Evolutionary conservation across 108 stramenopile species (phyloP).

Genomic region (Skeletonema potamos): DNA sequence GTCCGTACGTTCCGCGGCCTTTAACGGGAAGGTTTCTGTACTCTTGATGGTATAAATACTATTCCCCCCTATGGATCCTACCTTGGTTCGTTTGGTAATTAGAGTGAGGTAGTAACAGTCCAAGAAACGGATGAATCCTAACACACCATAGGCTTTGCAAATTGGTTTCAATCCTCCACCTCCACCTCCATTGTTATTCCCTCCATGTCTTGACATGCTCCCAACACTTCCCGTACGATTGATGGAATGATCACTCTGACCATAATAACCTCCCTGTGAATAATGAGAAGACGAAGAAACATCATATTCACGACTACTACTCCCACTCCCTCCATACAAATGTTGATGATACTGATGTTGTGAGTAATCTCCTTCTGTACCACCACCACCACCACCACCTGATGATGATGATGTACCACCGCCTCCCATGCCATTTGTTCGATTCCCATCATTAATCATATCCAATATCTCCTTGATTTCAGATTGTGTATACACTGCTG

Average conservation of each 20-base stretch:
- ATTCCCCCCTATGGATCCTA: slow-evolving; percentile 95
- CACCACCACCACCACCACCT: background rate
- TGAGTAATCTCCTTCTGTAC: slow-evolving; percentile 11
- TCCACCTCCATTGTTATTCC: background rate
- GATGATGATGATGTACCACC: slow-evolving; percentile 11
- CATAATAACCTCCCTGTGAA: background rate
- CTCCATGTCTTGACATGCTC: background rate
- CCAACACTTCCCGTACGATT: background rate
- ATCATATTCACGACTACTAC: slow-evolving; percentile 3
- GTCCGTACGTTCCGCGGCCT: slow-evolving; percentile 67
- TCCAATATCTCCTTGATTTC: slow-evolving; percentile 87
- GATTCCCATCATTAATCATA: slow-evolving; percentile 88
- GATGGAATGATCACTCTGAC: slow-evolving; percentile 1
- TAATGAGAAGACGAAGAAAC: background rate
- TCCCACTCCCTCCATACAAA: background rate
- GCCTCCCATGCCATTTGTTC: slow-evolving; percentile 13
- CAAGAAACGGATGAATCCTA: slow-evolving; percentile 93
- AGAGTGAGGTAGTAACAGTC: slow-evolving; percentile 98
- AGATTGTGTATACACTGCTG: slow-evolving; percentile 68
- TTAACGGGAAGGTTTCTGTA: slow-evolving; percentile 86
- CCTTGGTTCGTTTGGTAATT: slow-evolving; percentile 92
- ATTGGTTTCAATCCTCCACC: slow-evolving; percentile 80
- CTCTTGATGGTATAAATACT: slow-evolving; percentile 95
- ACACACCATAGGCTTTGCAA: slow-evolving; percentile 86
- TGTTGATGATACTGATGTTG: slow-evolving; percentile 17